Percentiles rank a stretch among this genome's conserved stretches.
Evolutionary conservation across 2,329 filamentous ascomycete species (phyloP).

Genomic region (Botryotinia calthae): DNA sequence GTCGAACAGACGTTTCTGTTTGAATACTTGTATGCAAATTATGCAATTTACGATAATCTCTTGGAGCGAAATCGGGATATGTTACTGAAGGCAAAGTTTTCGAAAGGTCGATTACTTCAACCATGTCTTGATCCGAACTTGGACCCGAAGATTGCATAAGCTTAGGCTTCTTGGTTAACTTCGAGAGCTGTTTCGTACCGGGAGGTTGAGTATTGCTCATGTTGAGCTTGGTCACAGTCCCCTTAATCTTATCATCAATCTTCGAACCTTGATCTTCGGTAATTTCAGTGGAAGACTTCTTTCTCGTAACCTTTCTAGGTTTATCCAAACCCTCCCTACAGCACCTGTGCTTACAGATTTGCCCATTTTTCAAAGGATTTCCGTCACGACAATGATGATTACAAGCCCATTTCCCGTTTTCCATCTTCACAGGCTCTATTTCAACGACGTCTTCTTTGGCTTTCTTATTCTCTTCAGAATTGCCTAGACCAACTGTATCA

Average conservation of each 20-base stretch:
- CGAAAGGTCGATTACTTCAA: slow-evolving; percentile 37
- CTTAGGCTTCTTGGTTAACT: not conserved
- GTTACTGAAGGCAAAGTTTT: slow-evolving; percentile 20
- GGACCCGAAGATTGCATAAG: not conserved
- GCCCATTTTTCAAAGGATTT: slow-evolving; percentile 41
- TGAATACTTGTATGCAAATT: slow-evolving; percentile 36
- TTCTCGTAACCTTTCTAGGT: slow-evolving; percentile 40
- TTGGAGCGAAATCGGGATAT: slow-evolving; percentile 30
- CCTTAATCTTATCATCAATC: not conserved
- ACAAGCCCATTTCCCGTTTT: slow-evolving; percentile 72
- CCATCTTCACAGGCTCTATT: slow-evolving; percentile 50
- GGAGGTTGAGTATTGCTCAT: not conserved
- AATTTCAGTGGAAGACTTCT: slow-evolving; percentile 18
- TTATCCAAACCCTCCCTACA: slow-evolving; percentile 70
- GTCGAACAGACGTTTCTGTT: slow-evolving; percentile 27
- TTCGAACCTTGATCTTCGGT: not conserved
- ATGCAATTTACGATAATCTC: slow-evolving; percentile 36
- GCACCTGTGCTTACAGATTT: slow-evolving; percentile 66
- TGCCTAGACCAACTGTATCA: slow-evolving; percentile 40
- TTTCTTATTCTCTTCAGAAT: slow-evolving; percentile 11
- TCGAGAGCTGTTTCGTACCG: not conserved
- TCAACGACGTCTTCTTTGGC: not conserved
- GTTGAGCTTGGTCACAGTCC: not conserved
- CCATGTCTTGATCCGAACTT: slow-evolving; percentile 17
- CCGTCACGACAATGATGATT: slow-evolving; percentile 61